These are phyloP conservation scores for Colletotrichum euphorbiae DNA, from an alignment of 2,329 filamentous ascomycete genomes.

Conservation along the genomic window DNA sequence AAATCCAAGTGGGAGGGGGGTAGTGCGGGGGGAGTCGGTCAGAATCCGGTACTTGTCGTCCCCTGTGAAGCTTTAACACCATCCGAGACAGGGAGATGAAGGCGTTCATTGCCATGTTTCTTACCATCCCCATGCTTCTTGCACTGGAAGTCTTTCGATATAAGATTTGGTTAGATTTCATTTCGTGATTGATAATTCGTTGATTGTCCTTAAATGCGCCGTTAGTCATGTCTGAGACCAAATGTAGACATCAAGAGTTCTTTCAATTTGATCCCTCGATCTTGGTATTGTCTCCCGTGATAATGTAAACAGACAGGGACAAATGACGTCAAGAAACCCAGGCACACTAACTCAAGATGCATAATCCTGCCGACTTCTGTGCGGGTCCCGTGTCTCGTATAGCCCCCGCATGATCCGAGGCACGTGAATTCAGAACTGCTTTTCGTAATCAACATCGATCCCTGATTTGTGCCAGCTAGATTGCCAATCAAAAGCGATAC, in stretches of 20 bases:
- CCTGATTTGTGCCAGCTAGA: background rate
- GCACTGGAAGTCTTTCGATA: background rate
- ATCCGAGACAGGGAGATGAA: background rate
- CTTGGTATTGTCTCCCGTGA: no score
- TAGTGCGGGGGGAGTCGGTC: background rate
- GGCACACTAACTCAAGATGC: no score
- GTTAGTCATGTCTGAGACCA: no score
- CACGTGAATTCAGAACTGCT: background rate
- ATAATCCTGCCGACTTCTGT: no score
- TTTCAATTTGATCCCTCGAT: no score
- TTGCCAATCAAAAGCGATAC: background rate
- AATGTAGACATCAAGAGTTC: no score
- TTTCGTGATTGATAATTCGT: no score
- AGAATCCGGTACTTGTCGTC: background rate
- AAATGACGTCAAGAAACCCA: no score
- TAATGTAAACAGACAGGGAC: no score
- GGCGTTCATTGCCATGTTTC: background rate
- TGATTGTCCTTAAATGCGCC: no score
- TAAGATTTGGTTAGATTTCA: background rate
- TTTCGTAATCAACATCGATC: no score
- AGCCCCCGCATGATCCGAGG: accelerated
- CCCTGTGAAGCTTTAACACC: background rate
- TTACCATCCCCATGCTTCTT: background rate
- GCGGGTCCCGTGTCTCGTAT: background rate
- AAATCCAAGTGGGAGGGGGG: background rate